These are phyloP conservation scores for Echites panduratus DNA, from an alignment of 257 asterid species.

Conservation along the genomic window DNA sequence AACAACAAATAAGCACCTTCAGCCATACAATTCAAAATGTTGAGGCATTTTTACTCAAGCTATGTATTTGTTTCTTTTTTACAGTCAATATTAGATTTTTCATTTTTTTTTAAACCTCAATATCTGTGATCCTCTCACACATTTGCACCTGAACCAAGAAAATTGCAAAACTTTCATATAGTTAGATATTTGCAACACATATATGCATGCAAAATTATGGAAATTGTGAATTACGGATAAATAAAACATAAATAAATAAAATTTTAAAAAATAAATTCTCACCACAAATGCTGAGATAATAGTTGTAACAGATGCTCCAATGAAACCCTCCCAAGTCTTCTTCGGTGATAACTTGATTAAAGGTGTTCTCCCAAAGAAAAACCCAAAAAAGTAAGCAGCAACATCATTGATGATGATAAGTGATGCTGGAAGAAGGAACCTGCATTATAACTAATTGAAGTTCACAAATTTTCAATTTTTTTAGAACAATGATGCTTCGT, in stretches of 20 bases:
- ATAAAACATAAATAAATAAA: no score
- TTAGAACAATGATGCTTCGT: constrained; percentile 1
- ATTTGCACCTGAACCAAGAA: not conserved
- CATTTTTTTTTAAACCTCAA: not conserved
- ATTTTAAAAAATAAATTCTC: no score
- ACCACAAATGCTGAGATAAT: constrained; percentile 76
- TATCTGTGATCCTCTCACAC: not conserved
- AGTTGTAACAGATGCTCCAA: constrained; percentile 84
- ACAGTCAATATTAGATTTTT: not conserved
- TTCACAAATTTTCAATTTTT: constrained; percentile 21
- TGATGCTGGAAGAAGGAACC: constrained; percentile 98
- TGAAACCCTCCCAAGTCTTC: constrained; percentile 96
- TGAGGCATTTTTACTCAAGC: not conserved
- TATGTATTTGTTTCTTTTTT: not conserved
- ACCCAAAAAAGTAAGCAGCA: constrained; percentile 83
- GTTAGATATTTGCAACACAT: not conserved
- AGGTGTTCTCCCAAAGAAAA: constrained; percentile 89
- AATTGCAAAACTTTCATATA: not conserved
- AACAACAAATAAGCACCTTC: not conserved
- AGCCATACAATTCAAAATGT: not conserved
- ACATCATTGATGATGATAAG: constrained; percentile 75
- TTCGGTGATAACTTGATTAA: constrained; percentile 78
- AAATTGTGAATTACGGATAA: not conserved
- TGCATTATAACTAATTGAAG: constrained; percentile 40
- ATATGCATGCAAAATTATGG: not conserved